Conservation (phyloP, 495 filamentous ascomycete genomes). For the Aspergillus sclerotioniger region DNA sequence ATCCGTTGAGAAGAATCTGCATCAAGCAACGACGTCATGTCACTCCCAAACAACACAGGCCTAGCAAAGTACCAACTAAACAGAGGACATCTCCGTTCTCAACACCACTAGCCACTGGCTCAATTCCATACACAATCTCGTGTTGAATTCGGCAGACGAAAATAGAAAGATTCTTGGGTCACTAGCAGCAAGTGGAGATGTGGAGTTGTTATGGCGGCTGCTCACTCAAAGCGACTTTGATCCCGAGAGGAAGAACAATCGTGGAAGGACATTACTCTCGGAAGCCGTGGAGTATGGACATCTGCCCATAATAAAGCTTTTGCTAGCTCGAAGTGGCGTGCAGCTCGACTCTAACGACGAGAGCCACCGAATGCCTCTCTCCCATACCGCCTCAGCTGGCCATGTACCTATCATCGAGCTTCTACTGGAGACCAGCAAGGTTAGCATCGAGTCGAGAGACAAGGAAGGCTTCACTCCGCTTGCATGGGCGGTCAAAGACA, state of each 20-base stretch:
- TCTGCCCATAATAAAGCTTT: slow-evolving; percentile 1
- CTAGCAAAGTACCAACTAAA: too few relatives aligned
- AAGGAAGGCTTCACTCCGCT: background rate
- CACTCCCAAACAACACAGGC: too few relatives aligned
- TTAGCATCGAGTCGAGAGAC: background rate
- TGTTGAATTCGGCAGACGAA: too few relatives aligned
- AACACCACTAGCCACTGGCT: too few relatives aligned
- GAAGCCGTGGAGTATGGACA: slow-evolving; percentile 7
- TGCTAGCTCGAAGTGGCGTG: slow-evolving; percentile 2
- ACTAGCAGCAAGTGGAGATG: background rate
- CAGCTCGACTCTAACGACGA: background rate
- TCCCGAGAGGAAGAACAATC: background rate
- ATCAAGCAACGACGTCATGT: background rate
- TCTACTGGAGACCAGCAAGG: background rate
- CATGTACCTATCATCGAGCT: background rate
- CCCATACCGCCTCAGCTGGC: background rate
- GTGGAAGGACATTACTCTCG: slow-evolving; percentile 7
- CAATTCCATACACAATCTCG: too few relatives aligned
- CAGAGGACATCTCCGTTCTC: too few relatives aligned
- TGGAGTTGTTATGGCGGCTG: slow-evolving; percentile 4
- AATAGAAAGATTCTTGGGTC: too few relatives aligned
- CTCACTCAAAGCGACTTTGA: background rate
- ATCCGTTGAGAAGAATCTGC: slow-evolving; percentile 2
- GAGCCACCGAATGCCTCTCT: background rate
- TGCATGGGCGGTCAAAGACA: background rate